Conservation (phyloP, 345 rosid species). For the Aethionema arabicum region DNA sequence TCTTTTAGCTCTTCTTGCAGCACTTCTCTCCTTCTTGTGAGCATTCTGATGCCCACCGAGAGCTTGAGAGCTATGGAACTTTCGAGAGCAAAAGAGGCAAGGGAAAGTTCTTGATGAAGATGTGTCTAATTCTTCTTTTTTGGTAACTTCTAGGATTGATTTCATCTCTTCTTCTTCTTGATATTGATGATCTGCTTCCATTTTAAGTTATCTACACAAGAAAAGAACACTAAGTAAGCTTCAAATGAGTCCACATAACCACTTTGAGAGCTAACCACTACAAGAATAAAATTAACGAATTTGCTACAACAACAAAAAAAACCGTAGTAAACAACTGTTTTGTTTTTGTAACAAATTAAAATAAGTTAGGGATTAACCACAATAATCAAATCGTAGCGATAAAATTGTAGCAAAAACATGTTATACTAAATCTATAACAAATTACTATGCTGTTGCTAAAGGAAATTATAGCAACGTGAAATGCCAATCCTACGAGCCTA, state of each 20-base stretch:
- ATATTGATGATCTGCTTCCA: conserved; percentile 26
- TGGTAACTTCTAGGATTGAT: conserved; percentile 30
- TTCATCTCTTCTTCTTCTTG: conserved; percentile 36
- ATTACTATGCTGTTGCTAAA: too few relatives aligned
- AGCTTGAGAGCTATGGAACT: conserved; percentile 90
- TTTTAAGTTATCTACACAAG: conserved; percentile 1
- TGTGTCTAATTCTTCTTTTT: conserved; percentile 29
- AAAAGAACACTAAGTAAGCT: neutral
- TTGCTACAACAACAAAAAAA: too few relatives aligned
- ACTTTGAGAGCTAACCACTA: neutral
- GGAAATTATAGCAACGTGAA: too few relatives aligned
- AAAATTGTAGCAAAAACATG: too few relatives aligned
- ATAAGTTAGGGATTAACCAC: too few relatives aligned
- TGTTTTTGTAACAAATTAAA: too few relatives aligned
- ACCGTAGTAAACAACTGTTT: too few relatives aligned
- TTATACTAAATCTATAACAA: too few relatives aligned
- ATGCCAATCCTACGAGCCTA: too few relatives aligned
- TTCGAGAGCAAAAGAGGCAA: conserved; percentile 76
- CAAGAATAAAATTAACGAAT: too few relatives aligned
- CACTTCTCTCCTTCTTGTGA: conserved; percentile 83
- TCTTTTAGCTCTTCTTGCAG: conserved; percentile 70
- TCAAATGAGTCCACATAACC: conserved; percentile 3
- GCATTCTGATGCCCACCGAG: conserved; percentile 96
- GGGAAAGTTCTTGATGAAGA: conserved; percentile 56
- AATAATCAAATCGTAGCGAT: too few relatives aligned